phyloP scores from a whole-genome alignment of 768 basidiomycete genomes.

The Podaxis carcinomalis region DNA sequence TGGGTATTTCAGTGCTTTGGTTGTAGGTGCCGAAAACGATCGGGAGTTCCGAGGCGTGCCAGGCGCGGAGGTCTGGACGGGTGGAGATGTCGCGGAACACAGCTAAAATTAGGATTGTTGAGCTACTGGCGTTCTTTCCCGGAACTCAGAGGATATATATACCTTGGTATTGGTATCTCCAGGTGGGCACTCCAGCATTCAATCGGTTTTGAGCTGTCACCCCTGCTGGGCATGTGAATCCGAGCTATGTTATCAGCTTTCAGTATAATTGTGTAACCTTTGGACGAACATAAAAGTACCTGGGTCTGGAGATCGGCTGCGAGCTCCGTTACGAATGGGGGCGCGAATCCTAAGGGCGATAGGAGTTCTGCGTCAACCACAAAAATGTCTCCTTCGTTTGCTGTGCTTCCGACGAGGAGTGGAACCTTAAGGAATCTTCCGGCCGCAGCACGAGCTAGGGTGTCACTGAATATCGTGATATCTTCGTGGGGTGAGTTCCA shows the following conservation, averaged over 20 bases:
- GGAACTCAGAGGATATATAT: neutral
- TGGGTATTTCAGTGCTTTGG: slow-evolving; percentile 18
- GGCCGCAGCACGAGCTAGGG: slow-evolving; percentile 17
- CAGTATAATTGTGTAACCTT: neutral
- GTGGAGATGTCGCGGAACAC: slow-evolving; percentile 31
- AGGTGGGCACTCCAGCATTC: slow-evolving; percentile 24
- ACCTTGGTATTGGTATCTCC: slow-evolving; percentile 27
- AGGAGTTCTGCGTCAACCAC: slow-evolving; percentile 23
- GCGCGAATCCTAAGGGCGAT: slow-evolving; percentile 20
- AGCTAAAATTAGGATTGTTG: slow-evolving; percentile 14
- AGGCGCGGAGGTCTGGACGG: slow-evolving; percentile 28
- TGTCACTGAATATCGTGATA: slow-evolving; percentile 31
- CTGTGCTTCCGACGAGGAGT: slow-evolving; percentile 25
- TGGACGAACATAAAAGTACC: slow-evolving; percentile 13
- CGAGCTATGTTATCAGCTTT: slow-evolving; percentile 13
- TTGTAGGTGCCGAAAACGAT: slow-evolving; percentile 33
- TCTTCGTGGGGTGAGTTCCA: slow-evolving; percentile 13
- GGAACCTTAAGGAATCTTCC: slow-evolving; percentile 28
- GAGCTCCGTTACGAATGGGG: slow-evolving; percentile 27
- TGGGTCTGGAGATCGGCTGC: slow-evolving; percentile 26
- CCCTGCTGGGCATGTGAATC: slow-evolving; percentile 28
- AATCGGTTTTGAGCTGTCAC: slow-evolving; percentile 22
- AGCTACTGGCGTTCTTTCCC: neutral
- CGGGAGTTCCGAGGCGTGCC: slow-evolving; percentile 34
- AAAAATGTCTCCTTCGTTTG: slow-evolving; percentile 33